Evolutionary conservation across 768 basidiomycete genomes (phyloP).

Genomic region (Trichaptum fuscoviolaceum): DNA sequence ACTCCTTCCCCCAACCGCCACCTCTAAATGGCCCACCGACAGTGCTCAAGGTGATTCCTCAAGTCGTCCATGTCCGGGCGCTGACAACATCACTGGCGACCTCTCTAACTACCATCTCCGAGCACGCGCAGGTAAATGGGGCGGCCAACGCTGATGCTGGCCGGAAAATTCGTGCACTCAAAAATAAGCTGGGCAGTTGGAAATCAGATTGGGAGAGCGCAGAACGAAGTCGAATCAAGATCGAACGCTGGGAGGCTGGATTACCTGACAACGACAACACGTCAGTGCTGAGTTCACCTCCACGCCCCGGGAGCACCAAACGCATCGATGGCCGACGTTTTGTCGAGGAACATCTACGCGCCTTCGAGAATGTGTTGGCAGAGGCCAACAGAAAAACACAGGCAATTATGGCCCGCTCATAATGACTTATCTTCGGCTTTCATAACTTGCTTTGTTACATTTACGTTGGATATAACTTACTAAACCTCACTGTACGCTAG

Average conservation of each 20-base stretch:
- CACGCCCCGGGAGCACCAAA: constrained; percentile 29
- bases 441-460: neutral
- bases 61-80: constrained; percentile 65
- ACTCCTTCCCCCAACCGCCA: constrained; percentile 51
- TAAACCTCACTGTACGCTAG: neutral
- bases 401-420: constrained; percentile 74
- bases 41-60: constrained; percentile 53
- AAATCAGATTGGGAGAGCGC: constrained; percentile 80
- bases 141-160: constrained; percentile 83
- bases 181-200: constrained; percentile 79
- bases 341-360: constrained; percentile 73
- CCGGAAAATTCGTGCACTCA: constrained; percentile 78
- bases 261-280: constrained; percentile 37
- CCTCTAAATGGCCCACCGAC: constrained; percentile 47
- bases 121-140: constrained; percentile 85
- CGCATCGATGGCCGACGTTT: constrained; percentile 64
- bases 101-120: constrained; percentile 72
- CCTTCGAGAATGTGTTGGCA: constrained; percentile 65
- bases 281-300: constrained; percentile 23
- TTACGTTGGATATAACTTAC: neutral
- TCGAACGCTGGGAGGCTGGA: constrained; percentile 79
- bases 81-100: constrained; percentile 70
- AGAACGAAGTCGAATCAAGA: constrained; percentile 67
- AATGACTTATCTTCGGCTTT: constrained; percentile 8
- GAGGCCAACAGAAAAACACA: constrained; percentile 75